Conservation (phyloP, 2,329 filamentous ascomycete species). For the Cadophora luteo-olivacea region DNA sequence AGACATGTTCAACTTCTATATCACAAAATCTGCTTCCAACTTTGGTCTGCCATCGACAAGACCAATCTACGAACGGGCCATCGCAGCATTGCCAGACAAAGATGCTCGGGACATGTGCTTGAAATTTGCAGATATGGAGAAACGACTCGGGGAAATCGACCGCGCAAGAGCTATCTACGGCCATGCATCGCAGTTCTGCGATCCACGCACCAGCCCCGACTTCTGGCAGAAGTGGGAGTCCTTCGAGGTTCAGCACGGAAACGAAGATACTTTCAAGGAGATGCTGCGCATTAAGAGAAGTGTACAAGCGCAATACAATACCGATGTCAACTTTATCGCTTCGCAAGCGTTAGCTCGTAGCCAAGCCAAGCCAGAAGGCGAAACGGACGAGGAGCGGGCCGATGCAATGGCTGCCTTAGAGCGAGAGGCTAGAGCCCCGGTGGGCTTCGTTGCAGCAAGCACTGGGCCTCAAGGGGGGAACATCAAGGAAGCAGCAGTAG, state of each 20-base stretch:
- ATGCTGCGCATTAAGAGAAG: constrained; percentile 98
- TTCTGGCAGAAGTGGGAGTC: constrained; percentile 98
- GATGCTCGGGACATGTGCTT: constrained; percentile 98
- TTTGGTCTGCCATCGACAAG: constrained; percentile 95
- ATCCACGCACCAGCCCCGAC: constrained; percentile 84
- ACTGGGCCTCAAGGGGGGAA: constrained; percentile 72
- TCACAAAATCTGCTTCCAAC: constrained; percentile 97
- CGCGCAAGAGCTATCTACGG: constrained; percentile 94
- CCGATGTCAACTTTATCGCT: constrained; percentile 97
- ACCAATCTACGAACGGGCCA: constrained; percentile 95
- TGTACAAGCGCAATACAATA: constrained; percentile 96
- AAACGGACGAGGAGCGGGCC: constrained; percentile 55
- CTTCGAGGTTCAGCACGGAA: constrained; percentile 97
- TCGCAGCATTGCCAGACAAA: constrained; percentile 87
- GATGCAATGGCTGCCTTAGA: constrained; percentile 93
- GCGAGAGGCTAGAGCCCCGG: constrained; percentile 83
- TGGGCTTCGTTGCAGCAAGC: constrained; percentile 89
- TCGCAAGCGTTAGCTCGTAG: constrained; percentile 89
- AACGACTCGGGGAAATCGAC: constrained; percentile 90
- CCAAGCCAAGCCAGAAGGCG: constrained; percentile 56
- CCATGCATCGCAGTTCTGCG: constrained; percentile 96
- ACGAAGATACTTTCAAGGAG: constrained; percentile 99
- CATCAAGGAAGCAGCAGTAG: constrained; percentile 48
- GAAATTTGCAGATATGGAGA: constrained; percentile 98
- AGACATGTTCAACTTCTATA: constrained; percentile 99